A percentile compares a stretch with the other conserved stretches of the same genome.
phyloP scores from a whole-genome alignment of 1,284 basidiomycete species.

The Lignosus rhinocerotis region DNA sequence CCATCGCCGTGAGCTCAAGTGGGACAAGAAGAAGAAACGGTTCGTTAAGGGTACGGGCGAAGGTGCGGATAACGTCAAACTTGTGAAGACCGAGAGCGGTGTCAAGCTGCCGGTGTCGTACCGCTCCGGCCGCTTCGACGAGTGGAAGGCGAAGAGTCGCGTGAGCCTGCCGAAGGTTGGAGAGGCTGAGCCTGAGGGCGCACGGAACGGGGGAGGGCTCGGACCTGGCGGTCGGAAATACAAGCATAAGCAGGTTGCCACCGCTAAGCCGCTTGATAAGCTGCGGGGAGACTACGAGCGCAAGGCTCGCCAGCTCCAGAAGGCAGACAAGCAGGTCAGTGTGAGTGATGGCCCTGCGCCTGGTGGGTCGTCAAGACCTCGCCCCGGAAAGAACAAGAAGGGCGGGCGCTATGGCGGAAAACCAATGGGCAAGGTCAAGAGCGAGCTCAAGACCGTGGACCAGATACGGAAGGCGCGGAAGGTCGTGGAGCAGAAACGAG shows the following conservation, averaged over 20 bases:
- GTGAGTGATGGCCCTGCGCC: slow-evolving; percentile 23
- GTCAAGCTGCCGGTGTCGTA: slow-evolving; percentile 92
- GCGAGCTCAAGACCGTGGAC: slow-evolving; percentile 80
- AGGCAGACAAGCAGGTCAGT: slow-evolving; percentile 42
- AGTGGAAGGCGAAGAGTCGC: slow-evolving; percentile 86
- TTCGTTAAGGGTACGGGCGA: slow-evolving; percentile 85
- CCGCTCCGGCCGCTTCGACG: slow-evolving; percentile 91
- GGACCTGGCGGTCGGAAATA: slow-evolving; percentile 55
- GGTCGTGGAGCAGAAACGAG: slow-evolving; percentile 57
- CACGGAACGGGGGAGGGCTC: slow-evolving; percentile 31
- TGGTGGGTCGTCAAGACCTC: slow-evolving; percentile 23
- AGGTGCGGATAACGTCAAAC: slow-evolving; percentile 92
- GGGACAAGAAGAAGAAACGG: slow-evolving; percentile 98
- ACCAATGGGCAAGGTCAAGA: slow-evolving; percentile 62
- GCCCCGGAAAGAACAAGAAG: slow-evolving; percentile 31
- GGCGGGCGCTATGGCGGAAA: slow-evolving; percentile 58
- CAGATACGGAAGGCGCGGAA: slow-evolving; percentile 81
- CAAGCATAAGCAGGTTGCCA: slow-evolving; percentile 62
- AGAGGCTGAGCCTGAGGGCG: slow-evolving; percentile 64
- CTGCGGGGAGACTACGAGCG: slow-evolving; percentile 68
- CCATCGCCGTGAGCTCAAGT: slow-evolving; percentile 70
- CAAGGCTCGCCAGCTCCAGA: slow-evolving; percentile 62
- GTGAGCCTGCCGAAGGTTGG: slow-evolving; percentile 78
- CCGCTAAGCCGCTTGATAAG: slow-evolving; percentile 75
- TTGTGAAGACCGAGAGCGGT: slow-evolving; percentile 93